Percentiles rank a stretch among this genome's conserved stretches.
Evolutionary conservation across 345 rosid species (phyloP).

Genomic region (Stellera chamaejasme): DNA sequence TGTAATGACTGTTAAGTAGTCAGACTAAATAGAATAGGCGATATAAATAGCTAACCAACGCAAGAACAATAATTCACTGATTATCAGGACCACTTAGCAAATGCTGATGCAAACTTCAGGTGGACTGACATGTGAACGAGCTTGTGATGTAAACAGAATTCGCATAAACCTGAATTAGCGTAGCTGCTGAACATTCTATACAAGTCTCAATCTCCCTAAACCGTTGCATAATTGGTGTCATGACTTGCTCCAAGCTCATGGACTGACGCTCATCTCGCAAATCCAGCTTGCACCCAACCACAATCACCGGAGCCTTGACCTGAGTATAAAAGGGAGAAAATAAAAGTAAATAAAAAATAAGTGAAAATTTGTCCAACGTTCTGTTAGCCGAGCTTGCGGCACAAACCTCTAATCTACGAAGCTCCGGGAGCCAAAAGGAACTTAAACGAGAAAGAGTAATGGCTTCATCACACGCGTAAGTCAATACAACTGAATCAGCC

Average conservation of each 20-base stretch:
- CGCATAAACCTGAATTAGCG: slow-evolving; percentile 50
- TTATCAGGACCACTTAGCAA: background rate
- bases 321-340: slow-evolving; percentile 12
- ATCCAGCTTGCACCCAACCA: slow-evolving; percentile 88
- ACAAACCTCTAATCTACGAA: slow-evolving; percentile 58
- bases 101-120: background rate
- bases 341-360: background rate
- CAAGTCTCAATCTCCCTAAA: slow-evolving; percentile 82
- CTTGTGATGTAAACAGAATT: slow-evolving; percentile 3
- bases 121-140: background rate
- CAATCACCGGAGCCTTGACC: slow-evolving; percentile 69
- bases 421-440: slow-evolving; percentile 74
- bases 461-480: slow-evolving; percentile 70
- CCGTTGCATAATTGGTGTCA: slow-evolving; percentile 77
- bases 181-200: slow-evolving; percentile 75
- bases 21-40: background rate
- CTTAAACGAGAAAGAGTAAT: slow-evolving; percentile 49
- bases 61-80: no score
- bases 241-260: slow-evolving; percentile 48
- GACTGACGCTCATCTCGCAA: slow-evolving; percentile 52
- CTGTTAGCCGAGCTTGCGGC: background rate
- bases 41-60: background rate
- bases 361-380: background rate
- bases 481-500: slow-evolving; percentile 71
- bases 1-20: background rate